phyloP scores from a whole-genome alignment of 2,329 filamentous ascomycete genomes.

The Xylariomycetidae sp. region DNA sequence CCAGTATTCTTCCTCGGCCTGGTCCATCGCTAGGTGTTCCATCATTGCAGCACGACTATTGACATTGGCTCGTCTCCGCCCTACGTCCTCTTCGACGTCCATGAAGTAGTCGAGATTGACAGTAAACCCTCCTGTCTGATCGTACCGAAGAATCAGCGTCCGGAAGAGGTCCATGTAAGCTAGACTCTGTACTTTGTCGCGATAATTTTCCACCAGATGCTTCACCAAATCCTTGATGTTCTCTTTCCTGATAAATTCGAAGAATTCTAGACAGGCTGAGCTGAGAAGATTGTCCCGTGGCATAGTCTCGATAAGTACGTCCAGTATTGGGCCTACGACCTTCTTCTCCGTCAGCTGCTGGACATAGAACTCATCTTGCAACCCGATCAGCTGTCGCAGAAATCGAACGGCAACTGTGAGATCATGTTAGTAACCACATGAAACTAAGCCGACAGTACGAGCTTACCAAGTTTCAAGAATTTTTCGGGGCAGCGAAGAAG shows the following conservation, averaged over 20 bases:
- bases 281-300: conserved; percentile 90
- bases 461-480: conserved; percentile 81
- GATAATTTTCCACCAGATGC: conserved; percentile 79
- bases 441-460: neutral
- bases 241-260: conserved; percentile 83
- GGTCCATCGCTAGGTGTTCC: conserved; percentile 69
- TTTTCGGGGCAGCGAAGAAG: conserved; percentile 82
- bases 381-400: conserved; percentile 77
- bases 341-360: conserved; percentile 77
- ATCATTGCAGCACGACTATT: conserved; percentile 55
- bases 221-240: conserved; percentile 75
- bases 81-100: conserved; percentile 61
- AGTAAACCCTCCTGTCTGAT: conserved; percentile 68
- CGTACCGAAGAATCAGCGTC: conserved; percentile 69
- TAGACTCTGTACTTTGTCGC: conserved; percentile 69
- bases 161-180: conserved; percentile 84
- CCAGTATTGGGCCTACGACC: conserved; percentile 77
- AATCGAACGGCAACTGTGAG: conserved; percentile 79
- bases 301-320: conserved; percentile 80
- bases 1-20: conserved; percentile 90
- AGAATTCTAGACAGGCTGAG: conserved; percentile 89
- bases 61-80: conserved; percentile 33
- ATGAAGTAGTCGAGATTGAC: conserved; percentile 66
- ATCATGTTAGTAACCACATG: conserved; percentile 8
- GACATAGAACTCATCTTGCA: conserved; percentile 89